Percentiles rank a stretch among this genome's conserved stretches.
Conservation (phyloP, 129 eudicot species). For the Mikania micrantha region DNA sequence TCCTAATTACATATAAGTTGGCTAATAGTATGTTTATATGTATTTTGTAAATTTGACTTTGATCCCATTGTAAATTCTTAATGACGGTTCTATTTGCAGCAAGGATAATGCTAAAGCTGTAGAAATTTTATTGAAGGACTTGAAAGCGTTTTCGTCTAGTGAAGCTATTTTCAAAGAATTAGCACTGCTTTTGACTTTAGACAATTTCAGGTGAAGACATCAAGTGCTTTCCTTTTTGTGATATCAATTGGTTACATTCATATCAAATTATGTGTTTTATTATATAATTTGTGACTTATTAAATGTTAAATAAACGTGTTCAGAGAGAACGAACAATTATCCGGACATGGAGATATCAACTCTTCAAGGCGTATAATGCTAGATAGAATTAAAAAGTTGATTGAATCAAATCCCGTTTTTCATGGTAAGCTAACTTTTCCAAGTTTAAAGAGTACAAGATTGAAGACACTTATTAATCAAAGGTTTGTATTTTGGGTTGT, state of each 20-base stretch:
- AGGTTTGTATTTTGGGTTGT: conserved; percentile 39
- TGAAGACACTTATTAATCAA: conserved; percentile 68
- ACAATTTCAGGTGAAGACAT: conserved; percentile 46
- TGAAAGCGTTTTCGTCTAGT: conserved; percentile 65
- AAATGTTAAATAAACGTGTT: conserved; percentile 14
- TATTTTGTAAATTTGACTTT: neutral
- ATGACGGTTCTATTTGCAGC: conserved; percentile 22
- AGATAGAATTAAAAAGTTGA: conserved; percentile 59
- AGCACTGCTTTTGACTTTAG: conserved; percentile 54
- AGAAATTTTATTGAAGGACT: conserved; percentile 58
- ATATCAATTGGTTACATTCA: neutral
- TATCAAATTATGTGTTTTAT: neutral
- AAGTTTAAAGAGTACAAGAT: conserved; percentile 48
- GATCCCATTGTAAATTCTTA: neutral
- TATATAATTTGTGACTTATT: neutral
- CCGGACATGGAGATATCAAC: conserved; percentile 65
- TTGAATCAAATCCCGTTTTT: conserved; percentile 74
- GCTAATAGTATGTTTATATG: conserved; percentile 37
- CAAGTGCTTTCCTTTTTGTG: neutral
- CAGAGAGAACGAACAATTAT: conserved; percentile 66
- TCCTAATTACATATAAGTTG: too few relatives aligned
- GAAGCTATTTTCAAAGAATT: conserved; percentile 69
- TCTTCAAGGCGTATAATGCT: conserved; percentile 63
- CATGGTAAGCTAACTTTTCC: conserved; percentile 77
- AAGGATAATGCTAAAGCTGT: conserved; percentile 67